These are phyloP conservation scores for Bodo saltans DNA, from an alignment of 78 protist genomes.

Conservation along the genomic window DNA sequence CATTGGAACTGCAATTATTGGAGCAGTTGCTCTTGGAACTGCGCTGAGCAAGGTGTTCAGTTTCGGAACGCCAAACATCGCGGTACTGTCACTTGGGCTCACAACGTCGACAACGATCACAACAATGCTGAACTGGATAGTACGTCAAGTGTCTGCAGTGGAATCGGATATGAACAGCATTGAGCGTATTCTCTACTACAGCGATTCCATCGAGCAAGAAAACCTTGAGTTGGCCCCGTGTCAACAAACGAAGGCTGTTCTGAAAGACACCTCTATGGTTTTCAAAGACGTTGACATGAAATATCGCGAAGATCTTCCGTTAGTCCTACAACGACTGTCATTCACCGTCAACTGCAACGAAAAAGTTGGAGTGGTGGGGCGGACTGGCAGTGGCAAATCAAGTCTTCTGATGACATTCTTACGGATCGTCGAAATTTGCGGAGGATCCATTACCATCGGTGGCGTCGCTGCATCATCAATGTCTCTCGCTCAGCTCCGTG, in stretches of 20 bases:
- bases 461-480: slow-evolving; percentile 28
- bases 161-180: slow-evolving; percentile 27
- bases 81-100: slow-evolving; percentile 9
- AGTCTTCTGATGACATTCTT: slow-evolving; percentile 36
- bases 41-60: neutral
- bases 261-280: slow-evolving; percentile 54
- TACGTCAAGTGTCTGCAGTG: neutral
- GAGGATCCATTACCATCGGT: slow-evolving; percentile 43
- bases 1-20: neutral
- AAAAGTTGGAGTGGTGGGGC: slow-evolving; percentile 78
- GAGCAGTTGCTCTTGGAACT: neutral
- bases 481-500: slow-evolving; percentile 49
- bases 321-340: neutral
- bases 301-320: slow-evolving; percentile 46
- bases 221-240: neutral
- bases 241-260: neutral
- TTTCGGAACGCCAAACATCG: neutral
- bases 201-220: slow-evolving; percentile 18
- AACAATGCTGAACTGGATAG: slow-evolving; percentile 8
- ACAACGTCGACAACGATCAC: neutral
- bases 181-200: slow-evolving; percentile 31
- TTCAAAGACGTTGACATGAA: slow-evolving; percentile 19
- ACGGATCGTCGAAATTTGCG: slow-evolving; percentile 62
- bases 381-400: slow-evolving; percentile 78
- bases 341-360: neutral